phyloP scores from a whole-genome alignment of 2,329 filamentous ascomycete species.

The Coniochaeta sp. region DNA sequence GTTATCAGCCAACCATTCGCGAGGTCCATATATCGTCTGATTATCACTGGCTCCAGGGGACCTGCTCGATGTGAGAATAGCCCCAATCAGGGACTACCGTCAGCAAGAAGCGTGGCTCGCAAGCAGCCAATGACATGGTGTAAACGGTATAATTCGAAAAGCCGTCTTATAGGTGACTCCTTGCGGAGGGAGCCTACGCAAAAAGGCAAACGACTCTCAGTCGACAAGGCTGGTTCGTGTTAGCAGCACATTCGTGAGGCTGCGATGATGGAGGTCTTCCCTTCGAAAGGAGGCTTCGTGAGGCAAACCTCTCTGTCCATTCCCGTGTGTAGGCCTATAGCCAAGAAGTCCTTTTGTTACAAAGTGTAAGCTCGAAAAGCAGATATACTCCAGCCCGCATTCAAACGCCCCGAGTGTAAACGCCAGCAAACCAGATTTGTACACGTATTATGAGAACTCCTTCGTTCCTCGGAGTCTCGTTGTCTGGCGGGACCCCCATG shows the following conservation, averaged over 20 bases:
- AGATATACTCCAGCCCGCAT: background rate
- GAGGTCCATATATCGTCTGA: background rate
- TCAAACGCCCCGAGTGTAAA: background rate
- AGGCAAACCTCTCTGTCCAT: background rate
- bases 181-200: background rate
- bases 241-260: background rate
- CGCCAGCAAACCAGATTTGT: background rate
- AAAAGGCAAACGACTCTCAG: background rate
- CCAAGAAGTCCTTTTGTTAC: background rate
- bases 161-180: background rate
- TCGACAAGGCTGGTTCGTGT: background rate
- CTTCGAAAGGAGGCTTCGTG: background rate
- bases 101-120: background rate
- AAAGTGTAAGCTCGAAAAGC: background rate
- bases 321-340: background rate
- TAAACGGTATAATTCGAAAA: background rate
- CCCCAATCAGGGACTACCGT: background rate
- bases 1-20: background rate
- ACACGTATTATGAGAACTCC: background rate
- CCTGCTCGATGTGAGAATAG: background rate
- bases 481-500: background rate
- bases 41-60: background rate
- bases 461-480: background rate
- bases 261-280: background rate
- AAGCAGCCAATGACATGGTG: background rate